Base-by-base conservation (phyloP, 2,329 filamentous ascomycete genomes). In the Colletotrichum zoysiae region DNA sequence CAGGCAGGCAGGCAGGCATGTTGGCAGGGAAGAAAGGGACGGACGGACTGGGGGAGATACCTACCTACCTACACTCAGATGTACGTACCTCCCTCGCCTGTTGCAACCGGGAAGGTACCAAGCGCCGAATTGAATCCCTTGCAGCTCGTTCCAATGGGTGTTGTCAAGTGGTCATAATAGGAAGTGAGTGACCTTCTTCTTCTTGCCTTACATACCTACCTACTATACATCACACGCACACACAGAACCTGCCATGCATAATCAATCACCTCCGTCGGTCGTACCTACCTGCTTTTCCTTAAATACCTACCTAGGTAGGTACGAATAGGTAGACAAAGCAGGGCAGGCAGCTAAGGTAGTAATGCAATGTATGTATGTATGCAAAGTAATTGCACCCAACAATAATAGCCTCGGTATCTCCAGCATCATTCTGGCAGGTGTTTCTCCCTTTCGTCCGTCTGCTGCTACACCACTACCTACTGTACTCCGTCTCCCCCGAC, bases 151-250 rank as follows among this genome's bases (percentile, higher is more conserved):
- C 65, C 51, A 46, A 58, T 57, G 38, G 38, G 57, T 62, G 46
- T 55, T 69, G 69, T 38, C 61, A 46, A 63, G 26, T n/a, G 58
- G 23, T 68, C 44, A 46, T 51, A 63, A 64, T 35, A 69, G 65
- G 65, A 59, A 71, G 65, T 58, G 58, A 71, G 30, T 30, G 30
- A 30, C 30, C 30, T 30, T 30, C 30, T 30, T 51, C 51, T 68
- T 59, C 58, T 50, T 35, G 26, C 35, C 51, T 68, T 63, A 46
- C 69, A 30, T 30, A 30, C 51, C 63, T 63, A 46, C 69, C 3
- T 30, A 30, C 30, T 30, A 30, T 30, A 30, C 30, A 57, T 58
- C 44, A 63, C 50, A 50, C 42, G 9, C 59, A 23, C 51, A 57
- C n/a, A n/a, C 20, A 16, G 16, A 11, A n/a, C 50, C 42, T 30